phyloP scores from a whole-genome alignment of 257 asterid species.

The Solanum chaucha region DNA sequence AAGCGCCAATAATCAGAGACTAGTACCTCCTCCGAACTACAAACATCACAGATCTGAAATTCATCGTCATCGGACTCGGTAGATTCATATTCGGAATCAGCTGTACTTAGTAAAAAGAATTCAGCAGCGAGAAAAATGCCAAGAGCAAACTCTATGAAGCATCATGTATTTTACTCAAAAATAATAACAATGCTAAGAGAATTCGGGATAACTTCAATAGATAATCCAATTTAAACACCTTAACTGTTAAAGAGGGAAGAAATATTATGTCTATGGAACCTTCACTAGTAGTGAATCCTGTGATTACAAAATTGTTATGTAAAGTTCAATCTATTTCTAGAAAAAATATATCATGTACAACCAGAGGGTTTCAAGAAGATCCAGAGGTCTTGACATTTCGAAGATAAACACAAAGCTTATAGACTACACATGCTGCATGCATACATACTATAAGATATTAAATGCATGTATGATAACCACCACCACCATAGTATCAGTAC shows the following conservation, averaged over 20 bases:
- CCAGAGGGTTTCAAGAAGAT: not conserved
- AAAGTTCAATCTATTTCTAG: not conserved
- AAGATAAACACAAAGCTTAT: not conserved
- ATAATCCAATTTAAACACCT: not conserved
- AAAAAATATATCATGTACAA: not conserved
- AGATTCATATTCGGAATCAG: conserved; percentile 53
- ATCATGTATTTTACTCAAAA: not conserved
- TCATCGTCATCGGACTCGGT: conserved; percentile 89
- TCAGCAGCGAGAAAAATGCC: not conserved
- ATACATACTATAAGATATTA: not conserved
- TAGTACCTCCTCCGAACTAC: conserved; percentile 82
- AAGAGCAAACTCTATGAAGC: not conserved
- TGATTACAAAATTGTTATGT: not conserved
- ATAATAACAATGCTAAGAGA: not conserved
- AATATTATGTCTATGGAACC: not conserved
- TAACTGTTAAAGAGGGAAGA: not conserved
- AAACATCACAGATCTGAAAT: conserved; percentile 83
- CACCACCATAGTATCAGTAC: not conserved
- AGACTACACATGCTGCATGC: not conserved
- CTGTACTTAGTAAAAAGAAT: conserved; percentile 35
- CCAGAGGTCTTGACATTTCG: not conserved
- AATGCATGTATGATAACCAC: not conserved
- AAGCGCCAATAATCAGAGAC: not conserved
- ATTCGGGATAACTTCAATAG: not conserved
- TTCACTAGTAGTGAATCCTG: not conserved